Conservation (phyloP, 139 green algal genomes). For the Auxenochlorella protothecoides region DNA sequence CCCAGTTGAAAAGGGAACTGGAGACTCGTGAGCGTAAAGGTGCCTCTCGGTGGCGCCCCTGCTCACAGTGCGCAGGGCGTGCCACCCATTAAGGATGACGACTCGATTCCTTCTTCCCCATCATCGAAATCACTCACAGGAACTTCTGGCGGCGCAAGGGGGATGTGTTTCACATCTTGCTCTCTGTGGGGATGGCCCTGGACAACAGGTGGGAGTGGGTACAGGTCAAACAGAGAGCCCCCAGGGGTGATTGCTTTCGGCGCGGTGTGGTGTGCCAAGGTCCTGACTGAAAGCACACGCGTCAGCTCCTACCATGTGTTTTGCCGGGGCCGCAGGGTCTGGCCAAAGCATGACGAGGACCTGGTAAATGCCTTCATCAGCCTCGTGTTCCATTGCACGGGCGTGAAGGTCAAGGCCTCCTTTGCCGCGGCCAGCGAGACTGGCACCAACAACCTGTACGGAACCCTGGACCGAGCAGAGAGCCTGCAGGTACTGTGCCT, state of each 20-base stretch:
- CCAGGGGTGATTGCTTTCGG: too few species aligned
- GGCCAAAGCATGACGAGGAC: slow-evolving; percentile 17
- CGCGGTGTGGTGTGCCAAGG: too few species aligned
- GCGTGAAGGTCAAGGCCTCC: not conserved
- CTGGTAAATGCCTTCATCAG: slow-evolving; percentile 3
- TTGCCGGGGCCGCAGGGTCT: slow-evolving; percentile 4
- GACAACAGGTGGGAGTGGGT: slow-evolving; percentile 16
- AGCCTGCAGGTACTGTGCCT: too few species aligned
- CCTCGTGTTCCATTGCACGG: not conserved
- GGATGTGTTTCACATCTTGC: slow-evolving; percentile 34
- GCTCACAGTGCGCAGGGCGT: too few species aligned
- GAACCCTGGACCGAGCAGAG: too few species aligned
- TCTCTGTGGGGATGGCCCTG: slow-evolving; percentile 17
- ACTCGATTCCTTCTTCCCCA: too few species aligned
- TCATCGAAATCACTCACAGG: slow-evolving; percentile 11
- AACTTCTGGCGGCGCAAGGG: slow-evolving; percentile 32
- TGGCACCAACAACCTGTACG: not conserved
- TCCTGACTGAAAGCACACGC: too few species aligned
- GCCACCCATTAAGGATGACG: too few species aligned
- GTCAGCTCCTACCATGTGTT: not conserved
- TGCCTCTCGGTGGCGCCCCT: too few species aligned
- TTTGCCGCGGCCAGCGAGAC: not conserved
- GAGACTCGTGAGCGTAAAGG: too few species aligned
- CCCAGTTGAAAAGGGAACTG: too few species aligned
- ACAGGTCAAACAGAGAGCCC: too few species aligned